Base-by-base conservation (phyloP, 2,329 filamentous ascomycete genomes). In the Coniochaeta sp. region DNA sequence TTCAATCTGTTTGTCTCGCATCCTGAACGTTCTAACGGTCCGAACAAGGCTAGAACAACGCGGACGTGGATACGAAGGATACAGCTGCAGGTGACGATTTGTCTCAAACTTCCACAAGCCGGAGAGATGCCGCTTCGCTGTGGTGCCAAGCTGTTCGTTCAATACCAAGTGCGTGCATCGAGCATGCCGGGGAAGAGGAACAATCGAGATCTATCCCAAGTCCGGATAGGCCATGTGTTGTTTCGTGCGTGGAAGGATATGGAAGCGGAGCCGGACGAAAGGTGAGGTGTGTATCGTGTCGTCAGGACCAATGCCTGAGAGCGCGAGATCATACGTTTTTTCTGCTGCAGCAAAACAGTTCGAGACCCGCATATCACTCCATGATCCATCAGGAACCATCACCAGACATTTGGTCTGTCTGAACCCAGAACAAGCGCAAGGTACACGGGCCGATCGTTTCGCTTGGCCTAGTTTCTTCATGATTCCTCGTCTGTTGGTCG, bases 291-390 rank as follows among this genome's bases (percentile, higher is more conserved):
- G 45, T 13, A 26, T 28, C 7, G 45, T 31, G 45, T 48, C 45
- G 45, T 48, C 45, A 48, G 18, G 45, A 31, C 4, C 38, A 22
- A 38, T 6, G 24, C 45, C n/a, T n/a, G 40, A 46, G 16, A 24
- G 6, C 13, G 35, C 35, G 28, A 49, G 48, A 50, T 50, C 48
- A 50, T 50, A 50, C 48, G 48, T 50, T 50, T 49, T 46, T 35
- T 13, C 33, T 16, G 14, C 8, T 27, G 4, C 22, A 38, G 48
- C 31, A 38, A 48, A 20, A 33, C n/a, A n/a, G n/a, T 4, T 22
- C 32, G 26, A 28, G 22, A 30, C 31, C 47, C 24, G 48, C 31
- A 46, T 28, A n/a, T n/a, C n/a, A n/a, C n/a, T n/a, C n/a, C n/a
- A n/a, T n/a, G n/a, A n/a, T n/a, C n/a, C 26, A 33, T 48, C 46